Percentiles rank a stretch among this genome's conserved stretches.
These are phyloP conservation scores for Clathrospora elynae DNA, from an alignment of 2,329 filamentous ascomycete genomes.

Conservation along the genomic window DNA sequence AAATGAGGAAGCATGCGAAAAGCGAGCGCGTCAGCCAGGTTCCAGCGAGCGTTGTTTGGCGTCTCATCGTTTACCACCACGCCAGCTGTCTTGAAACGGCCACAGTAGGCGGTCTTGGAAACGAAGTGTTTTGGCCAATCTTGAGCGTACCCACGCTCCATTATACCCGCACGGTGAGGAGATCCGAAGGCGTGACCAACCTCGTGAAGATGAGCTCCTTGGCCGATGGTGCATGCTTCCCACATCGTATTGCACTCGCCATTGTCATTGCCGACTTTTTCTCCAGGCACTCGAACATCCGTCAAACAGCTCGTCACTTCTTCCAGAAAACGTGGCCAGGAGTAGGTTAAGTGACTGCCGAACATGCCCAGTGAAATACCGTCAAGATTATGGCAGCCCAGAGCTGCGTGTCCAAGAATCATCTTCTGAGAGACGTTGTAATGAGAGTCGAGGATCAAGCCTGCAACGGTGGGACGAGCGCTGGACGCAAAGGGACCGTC, in stretches of 20 bases:
- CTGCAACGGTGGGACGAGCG: constrained; percentile 36
- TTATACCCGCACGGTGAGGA: constrained; percentile 39
- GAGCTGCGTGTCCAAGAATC: constrained; percentile 32
- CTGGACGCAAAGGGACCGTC: constrained; percentile 33
- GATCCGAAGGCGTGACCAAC: constrained; percentile 48
- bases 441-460: constrained; percentile 39
- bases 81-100: background rate
- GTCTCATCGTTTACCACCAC: constrained; percentile 16
- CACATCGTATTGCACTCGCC: constrained; percentile 52
- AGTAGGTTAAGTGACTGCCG: constrained; percentile 36
- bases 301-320: constrained; percentile 36
- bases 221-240: constrained; percentile 53
- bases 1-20: constrained; percentile 37
- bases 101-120: constrained; percentile 27
- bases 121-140: constrained; percentile 54
- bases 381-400: constrained; percentile 31
- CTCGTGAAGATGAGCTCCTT: constrained; percentile 47
- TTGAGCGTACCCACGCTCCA: constrained; percentile 33
- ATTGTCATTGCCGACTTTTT: constrained; percentile 38
- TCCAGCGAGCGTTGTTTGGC: constrained; percentile 39
- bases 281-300: constrained; percentile 47
- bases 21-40: constrained; percentile 39
- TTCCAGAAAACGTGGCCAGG: constrained; percentile 40
- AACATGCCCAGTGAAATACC: constrained; percentile 37
- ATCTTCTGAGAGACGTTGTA: constrained; percentile 29